phyloP scores from a whole-genome alignment of 345 rosid genomes.

The Microthlaspi erraticum region DNA sequence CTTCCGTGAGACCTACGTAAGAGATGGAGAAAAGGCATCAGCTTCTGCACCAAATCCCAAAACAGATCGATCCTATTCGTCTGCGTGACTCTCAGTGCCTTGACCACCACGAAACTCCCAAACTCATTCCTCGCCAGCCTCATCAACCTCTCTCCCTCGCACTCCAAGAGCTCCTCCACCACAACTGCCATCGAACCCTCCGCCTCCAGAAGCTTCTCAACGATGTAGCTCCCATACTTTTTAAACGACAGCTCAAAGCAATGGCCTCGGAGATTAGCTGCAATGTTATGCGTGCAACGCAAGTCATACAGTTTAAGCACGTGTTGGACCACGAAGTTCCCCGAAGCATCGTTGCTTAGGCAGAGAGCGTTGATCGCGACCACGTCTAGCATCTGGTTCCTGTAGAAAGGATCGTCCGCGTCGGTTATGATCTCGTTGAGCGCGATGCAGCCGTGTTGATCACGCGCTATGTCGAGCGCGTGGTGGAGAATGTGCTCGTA shows the following conservation, averaged over 20 bases:
- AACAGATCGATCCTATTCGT: too few relatives aligned
- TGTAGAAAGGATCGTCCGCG: neutral
- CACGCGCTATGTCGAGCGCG: neutral
- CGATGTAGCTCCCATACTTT: neutral
- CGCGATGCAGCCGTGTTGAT: neutral
- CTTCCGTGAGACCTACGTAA: too few relatives aligned
- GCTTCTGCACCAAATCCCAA: too few relatives aligned
- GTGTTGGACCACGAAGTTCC: neutral
- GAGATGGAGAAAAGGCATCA: too few relatives aligned
- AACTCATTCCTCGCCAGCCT: too few relatives aligned
- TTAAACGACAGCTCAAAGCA: neutral
- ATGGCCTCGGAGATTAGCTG: neutral
- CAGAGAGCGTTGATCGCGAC: neutral
- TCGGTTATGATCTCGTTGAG: neutral
- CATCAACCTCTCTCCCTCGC: neutral
- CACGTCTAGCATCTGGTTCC: neutral
- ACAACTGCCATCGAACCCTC: neutral
- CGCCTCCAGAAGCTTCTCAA: neutral
- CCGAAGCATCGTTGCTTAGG: neutral
- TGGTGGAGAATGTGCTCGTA: neutral
- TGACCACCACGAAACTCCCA: too few relatives aligned
- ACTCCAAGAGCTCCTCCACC: neutral
- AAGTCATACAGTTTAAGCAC: neutral
- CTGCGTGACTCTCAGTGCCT: too few relatives aligned
- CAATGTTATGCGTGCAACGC: neutral